phyloP scores from a whole-genome alignment of 2,329 filamentous ascomycete genomes.

The Colletotrichum sp. region DNA sequence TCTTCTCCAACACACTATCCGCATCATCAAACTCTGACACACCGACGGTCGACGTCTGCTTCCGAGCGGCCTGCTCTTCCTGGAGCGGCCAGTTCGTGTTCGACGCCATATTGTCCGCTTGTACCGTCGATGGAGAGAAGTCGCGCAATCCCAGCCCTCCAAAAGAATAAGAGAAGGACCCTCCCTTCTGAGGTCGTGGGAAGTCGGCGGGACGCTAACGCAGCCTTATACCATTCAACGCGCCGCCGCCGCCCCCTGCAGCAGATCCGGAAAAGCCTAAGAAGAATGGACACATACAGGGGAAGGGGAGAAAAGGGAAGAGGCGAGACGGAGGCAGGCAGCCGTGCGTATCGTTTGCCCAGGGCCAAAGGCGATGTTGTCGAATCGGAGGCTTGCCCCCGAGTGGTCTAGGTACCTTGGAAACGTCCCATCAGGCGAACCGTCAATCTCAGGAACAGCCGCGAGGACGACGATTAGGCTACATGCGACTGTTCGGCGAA shows the following conservation, averaged over 20 bases:
- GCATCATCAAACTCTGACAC: neutral
- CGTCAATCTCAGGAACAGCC: neutral
- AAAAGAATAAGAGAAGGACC: neutral
- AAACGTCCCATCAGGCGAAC: constrained; percentile 1
- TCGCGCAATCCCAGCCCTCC: neutral
- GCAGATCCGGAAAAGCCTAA: neutral
- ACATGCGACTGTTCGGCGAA: neutral
- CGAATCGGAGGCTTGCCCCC: neutral
- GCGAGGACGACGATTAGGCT: neutral
- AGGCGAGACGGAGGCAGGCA: neutral
- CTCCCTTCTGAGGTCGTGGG: neutral
- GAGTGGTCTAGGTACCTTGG: neutral
- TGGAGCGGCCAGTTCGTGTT: constrained; percentile 13
- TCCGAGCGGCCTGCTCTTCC: constrained; percentile 7
- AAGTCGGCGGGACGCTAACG: neutral
- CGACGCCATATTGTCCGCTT: constrained; percentile 1
- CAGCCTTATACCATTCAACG: constrained; percentile 8
- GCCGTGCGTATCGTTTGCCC: neutral
- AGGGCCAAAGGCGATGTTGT: neutral
- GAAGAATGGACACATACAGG: neutral
- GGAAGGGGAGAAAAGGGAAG: neutral
- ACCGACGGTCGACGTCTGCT: neutral
- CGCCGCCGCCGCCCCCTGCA: neutral
- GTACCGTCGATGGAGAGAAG: neutral
- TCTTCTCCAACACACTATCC: neutral